Conservation (phyloP, 1,139 yeast genomes). For the Hyphopichia pseudoburtonii region DNA sequence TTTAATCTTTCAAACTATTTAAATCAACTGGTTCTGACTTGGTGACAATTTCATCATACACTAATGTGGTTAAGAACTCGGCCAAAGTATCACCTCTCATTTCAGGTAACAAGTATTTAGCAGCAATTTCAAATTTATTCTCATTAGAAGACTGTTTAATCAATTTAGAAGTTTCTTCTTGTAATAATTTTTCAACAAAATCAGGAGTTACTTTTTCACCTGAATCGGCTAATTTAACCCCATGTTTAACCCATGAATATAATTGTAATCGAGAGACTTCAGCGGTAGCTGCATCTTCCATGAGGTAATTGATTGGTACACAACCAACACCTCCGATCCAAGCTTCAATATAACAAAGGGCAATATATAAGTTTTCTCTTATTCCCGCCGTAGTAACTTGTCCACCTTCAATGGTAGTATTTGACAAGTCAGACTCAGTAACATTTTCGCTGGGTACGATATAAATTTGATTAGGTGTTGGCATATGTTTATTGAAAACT, state of each 20-base stretch:
- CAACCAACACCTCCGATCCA: constrained; percentile 20
- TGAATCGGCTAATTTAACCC: constrained; percentile 13
- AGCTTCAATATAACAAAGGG: constrained; percentile 17
- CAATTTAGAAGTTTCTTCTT: constrained; percentile 14
- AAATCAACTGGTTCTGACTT: constrained; percentile 14
- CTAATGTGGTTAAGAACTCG: constrained; percentile 19
- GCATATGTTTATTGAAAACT: constrained; percentile 16
- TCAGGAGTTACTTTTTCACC: constrained; percentile 13
- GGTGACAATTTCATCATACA: constrained; percentile 18
- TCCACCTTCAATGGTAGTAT: constrained; percentile 14
- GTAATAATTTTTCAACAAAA: constrained; percentile 9
- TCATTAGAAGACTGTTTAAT: constrained; percentile 5
- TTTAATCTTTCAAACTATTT: constrained; percentile 1
- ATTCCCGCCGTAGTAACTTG: constrained; percentile 14
- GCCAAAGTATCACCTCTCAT: constrained; percentile 16
- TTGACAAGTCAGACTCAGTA: constrained; percentile 12
- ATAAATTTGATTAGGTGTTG: constrained; percentile 18
- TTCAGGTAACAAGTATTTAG: constrained; percentile 17
- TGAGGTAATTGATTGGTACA: constrained; percentile 18
- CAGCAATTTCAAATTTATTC: constrained; percentile 16
- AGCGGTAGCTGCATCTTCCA: constrained; percentile 23
- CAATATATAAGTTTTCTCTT: constrained; percentile 16
- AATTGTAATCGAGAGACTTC: constrained; percentile 20
- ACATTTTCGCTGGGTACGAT: constrained; percentile 13
- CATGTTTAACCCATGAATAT: constrained; percentile 17